Base-by-base conservation (phyloP, 805 yeast genomes). In the Metschnikowia vanudenii region DNA sequence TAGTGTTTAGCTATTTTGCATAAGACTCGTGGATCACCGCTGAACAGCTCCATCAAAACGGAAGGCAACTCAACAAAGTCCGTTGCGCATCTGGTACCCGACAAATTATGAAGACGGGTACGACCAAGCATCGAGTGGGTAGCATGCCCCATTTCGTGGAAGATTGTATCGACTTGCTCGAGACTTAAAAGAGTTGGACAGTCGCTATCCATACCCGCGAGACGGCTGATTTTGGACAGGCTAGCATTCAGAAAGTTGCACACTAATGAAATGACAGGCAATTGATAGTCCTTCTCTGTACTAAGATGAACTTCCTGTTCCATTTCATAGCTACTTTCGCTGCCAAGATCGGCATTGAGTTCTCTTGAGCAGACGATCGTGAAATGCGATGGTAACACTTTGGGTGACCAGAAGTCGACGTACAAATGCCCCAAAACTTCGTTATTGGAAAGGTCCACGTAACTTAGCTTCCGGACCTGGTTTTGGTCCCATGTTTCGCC, bases 121-220 rank as follows among this genome's bases (percentile, higher is more conserved):
- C 92, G 77, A 0, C 98, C 99, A 17, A 94, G 69, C 96, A 94
- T 92, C 2, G 97, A 88, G 64, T 94, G 99, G 80, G 94, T 86
- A 1, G 98, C 98, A 65, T 94, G 99, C 0, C 99, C 99, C 96
- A 94, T 90, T 67, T 94, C 99, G 66, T 94, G 99, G 70, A 94
- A 94, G 16, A 94, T 69, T 0, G 99, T 94, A 57, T 92, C 96
- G 17, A 92, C 90, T 58, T 94, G 98, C 47, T 76, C 79, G 47
- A 88, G 73, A 11, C 84, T 73, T 33, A 92, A 66, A 16, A 87
- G 68, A 26, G 91, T 82, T 18, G 80, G 77, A 20, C 49, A 37
- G 14, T 54, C 55, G 13, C 43, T 40, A 14, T 55, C 61, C 7
- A 52, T 41, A 1, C 67, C 64, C 2, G 64, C 62, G 51, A 65